Base-by-base conservation (phyloP, 306 rosid genomes). In the Boehmeria nivea region DNA sequence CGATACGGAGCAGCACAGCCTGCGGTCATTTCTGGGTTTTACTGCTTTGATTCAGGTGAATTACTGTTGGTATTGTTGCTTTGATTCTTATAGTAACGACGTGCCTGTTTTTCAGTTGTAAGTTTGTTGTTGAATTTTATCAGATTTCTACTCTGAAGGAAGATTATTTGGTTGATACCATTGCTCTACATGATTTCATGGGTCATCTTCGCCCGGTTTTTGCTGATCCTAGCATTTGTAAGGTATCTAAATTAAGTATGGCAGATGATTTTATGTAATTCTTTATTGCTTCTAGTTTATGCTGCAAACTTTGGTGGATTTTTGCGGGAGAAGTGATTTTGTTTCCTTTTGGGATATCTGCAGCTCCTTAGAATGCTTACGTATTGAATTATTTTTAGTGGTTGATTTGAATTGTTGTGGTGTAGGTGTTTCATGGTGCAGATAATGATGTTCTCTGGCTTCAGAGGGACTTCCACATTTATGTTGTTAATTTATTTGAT, bases 361-460 rank as follows among this genome's bases (percentile, higher is more conserved):
- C n/a, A n/a, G n/a, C n/a, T n/a, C n/a, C n/a, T n/a, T n/a, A n/a
- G n/a, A n/a, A 33, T 33, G 38, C 15, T 23, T 13, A 2, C 12
- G n/a, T 6, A 16, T 19, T 26, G 5, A 21, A 19, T 21, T 8
- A 6, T 28, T 22, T n/a, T 26, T 14, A 8, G 24, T 45, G 37
- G 39, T 62, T 62, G 22, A 47, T 61, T 16, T 28, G 57, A 16
- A 19, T 14, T 79, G 63, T 79, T 66, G 48, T 63, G 77, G 59
- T 54, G 43, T 65, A 87, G 99, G 95, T 91, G 58, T 91, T 91
- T 70, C 99, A 91, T 72, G 99, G 99, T 8, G 87, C 95, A 19
- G 99, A 91, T 64, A 91, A 84, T 71, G 99, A 91, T 65, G 73
- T 87, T 63, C 65, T 87, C 33, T 91, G 99, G 99, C 79, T 91